A percentile compares a stretch with the other conserved stretches of the same genome.
These are phyloP conservation scores for Ustilago loliicola DNA, from an alignment of 1,284 basidiomycete genomes.

Conservation along the genomic window DNA sequence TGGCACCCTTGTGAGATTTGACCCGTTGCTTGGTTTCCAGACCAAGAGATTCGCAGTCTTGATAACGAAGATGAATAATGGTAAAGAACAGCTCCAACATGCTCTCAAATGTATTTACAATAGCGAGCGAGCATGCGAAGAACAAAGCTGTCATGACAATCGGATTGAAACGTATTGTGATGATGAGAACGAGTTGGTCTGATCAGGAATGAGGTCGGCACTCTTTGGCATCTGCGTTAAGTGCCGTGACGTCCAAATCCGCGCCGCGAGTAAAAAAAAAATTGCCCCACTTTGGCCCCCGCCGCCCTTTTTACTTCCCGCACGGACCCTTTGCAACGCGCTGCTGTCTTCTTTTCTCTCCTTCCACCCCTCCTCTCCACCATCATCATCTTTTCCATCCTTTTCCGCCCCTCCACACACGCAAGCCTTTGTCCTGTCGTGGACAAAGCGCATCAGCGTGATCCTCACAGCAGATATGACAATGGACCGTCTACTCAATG, in stretches of 20 bases:
- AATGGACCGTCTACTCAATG: conserved; percentile 48
- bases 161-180: too few relatives aligned
- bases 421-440: conserved; percentile 2
- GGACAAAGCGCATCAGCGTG: conserved; percentile 7
- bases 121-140: too few relatives aligned
- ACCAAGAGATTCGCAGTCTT: too few relatives aligned
- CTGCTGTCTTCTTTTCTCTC: not conserved
- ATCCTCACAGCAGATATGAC: not conserved
- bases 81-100: too few relatives aligned
- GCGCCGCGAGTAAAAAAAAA: not conserved
- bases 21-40: too few relatives aligned
- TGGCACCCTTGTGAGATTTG: too few relatives aligned
- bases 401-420: not conserved
- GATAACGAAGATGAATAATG: too few relatives aligned
- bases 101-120: too few relatives aligned
- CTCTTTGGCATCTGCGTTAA: conserved; percentile 1
- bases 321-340: conserved; percentile 21
- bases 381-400: not conserved
- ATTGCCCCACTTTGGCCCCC: not conserved
- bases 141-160: too few relatives aligned
- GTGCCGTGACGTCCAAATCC: not conserved
- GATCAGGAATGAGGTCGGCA: too few relatives aligned
- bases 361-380: not conserved
- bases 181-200: too few relatives aligned
- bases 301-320: not conserved